These are phyloP conservation scores for Kwoniella shandongensis DNA, from an alignment of 768 basidiomycete species.

Conservation along the genomic window DNA sequence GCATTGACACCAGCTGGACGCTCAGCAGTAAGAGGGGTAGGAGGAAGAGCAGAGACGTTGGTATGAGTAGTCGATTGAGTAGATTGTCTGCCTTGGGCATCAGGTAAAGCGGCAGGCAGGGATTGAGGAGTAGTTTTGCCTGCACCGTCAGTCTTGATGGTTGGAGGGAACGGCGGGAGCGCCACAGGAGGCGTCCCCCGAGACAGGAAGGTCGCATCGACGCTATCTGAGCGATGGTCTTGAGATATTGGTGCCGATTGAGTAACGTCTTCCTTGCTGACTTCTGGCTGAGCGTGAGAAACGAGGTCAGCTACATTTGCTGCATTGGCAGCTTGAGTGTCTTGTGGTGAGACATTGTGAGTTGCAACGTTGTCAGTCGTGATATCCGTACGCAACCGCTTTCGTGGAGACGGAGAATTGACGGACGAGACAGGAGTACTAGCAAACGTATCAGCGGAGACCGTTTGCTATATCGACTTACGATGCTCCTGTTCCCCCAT, in stretches of 20 bases:
- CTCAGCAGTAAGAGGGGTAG: conserved; percentile 30
- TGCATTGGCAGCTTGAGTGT: not conserved
- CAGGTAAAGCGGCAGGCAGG: not conserved
- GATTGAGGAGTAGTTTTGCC: conserved; percentile 10
- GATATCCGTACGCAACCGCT: conserved; percentile 1
- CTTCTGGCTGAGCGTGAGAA: conserved; percentile 1
- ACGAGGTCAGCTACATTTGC: conserved; percentile 6
- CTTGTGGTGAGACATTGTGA: not conserved
- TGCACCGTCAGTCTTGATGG: conserved; percentile 10
- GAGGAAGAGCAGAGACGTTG: conserved; percentile 9
- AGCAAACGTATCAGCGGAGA: not conserved
- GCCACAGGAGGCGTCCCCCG: conserved; percentile 1
- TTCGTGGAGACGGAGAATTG: conserved; percentile 1
- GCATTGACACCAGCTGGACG: not conserved
- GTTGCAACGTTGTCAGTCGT: not conserved
- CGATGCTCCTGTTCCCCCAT: not conserved
- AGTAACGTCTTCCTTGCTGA: not conserved
- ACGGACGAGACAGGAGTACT: not conserved
- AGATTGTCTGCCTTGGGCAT: not conserved
- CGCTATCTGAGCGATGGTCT: not conserved
- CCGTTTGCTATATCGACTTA: not conserved
- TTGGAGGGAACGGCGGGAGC: conserved; percentile 27
- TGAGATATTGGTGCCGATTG: not conserved
- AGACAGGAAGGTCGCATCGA: not conserved
- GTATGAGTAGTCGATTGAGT: conserved; percentile 3